A percentile compares a stretch with the other conserved stretches of the same genome.
phyloP scores from a whole-genome alignment of 192 early-diverging fungal species.

The Entophlyctis helioformis region DNA sequence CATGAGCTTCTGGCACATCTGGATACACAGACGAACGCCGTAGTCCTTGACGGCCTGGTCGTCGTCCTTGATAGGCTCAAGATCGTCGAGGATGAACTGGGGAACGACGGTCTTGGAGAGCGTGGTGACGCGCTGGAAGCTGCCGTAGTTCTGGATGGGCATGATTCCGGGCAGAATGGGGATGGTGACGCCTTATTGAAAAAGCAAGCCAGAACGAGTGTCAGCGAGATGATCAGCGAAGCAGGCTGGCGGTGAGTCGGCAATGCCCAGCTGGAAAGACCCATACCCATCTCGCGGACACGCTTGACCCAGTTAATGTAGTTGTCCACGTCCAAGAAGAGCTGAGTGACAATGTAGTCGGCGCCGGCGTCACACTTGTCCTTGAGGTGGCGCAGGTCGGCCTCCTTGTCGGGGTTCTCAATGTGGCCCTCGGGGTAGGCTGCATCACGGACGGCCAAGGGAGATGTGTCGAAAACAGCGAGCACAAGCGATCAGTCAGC shows the following conservation, averaged over 20 bases:
- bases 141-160: conserved; percentile 89
- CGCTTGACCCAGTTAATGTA: conserved; percentile 70
- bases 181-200: conserved; percentile 16
- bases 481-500: neutral
- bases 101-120: conserved; percentile 85
- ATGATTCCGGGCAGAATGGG: conserved; percentile 91
- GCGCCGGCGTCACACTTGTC: conserved; percentile 86
- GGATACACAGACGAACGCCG: conserved; percentile 74
- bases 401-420: conserved; percentile 59
- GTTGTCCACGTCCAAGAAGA: conserved; percentile 87
- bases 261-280: conserved; percentile 1
- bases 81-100: conserved; percentile 62
- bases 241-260: neutral
- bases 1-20: conserved; percentile 66
- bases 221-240: too few relatives aligned
- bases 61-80: conserved; percentile 97
- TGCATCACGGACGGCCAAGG: too few relatives aligned
- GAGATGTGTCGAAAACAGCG: neutral
- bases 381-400: conserved; percentile 71
- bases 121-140: conserved; percentile 85
- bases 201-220: too few relatives aligned
- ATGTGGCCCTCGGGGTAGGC: conserved; percentile 86
- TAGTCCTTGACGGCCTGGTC: conserved; percentile 94
- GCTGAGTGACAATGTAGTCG: conserved; percentile 86
- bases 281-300: conserved; percentile 66